phyloP scores from a whole-genome alignment of 1,139 yeast genomes.

The Kodamaea alishanica region DNA sequence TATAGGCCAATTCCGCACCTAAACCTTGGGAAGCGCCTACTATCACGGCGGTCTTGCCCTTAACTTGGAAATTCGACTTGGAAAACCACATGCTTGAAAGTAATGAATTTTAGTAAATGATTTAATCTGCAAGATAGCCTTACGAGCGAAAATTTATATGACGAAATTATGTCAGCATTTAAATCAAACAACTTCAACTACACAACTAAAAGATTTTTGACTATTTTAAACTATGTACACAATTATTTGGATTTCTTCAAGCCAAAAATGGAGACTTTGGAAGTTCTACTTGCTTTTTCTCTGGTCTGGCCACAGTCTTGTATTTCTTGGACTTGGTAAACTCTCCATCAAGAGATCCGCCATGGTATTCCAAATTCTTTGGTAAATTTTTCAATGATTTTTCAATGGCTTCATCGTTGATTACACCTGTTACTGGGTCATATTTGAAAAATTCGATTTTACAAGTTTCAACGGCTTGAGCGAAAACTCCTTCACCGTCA shows the following conservation, averaged over 20 bases:
- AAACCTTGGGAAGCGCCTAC: slow-evolving; percentile 97
- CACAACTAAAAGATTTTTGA: neutral
- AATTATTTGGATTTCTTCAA: slow-evolving; percentile 4
- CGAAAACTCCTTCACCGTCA: slow-evolving; percentile 53
- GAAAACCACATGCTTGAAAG: slow-evolving; percentile 24
- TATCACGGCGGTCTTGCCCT: slow-evolving; percentile 64
- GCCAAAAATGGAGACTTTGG: slow-evolving; percentile 40
- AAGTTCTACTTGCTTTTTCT: slow-evolving; percentile 17
- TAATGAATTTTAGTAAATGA: neutral
- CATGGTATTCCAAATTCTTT: slow-evolving; percentile 25
- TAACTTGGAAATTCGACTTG: slow-evolving; percentile 26
- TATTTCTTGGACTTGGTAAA: slow-evolving; percentile 36
- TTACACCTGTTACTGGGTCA: slow-evolving; percentile 22
- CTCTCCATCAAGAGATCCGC: slow-evolving; percentile 24
- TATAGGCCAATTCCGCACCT: slow-evolving; percentile 73
- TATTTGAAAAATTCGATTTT: slow-evolving; percentile 36
- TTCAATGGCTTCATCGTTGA: slow-evolving; percentile 22
- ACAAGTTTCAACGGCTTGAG: slow-evolving; percentile 61
- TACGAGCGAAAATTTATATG: neutral
- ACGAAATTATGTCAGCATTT: neutral
- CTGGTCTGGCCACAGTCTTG: slow-evolving; percentile 30
- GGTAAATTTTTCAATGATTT: slow-evolving; percentile 36
- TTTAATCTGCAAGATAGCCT: too few species aligned
- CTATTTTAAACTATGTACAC: slow-evolving; percentile 1
- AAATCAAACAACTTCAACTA: neutral